Base-by-base conservation (phyloP, 768 basidiomycete genomes). In the Lactarius akahatsu region DNA sequence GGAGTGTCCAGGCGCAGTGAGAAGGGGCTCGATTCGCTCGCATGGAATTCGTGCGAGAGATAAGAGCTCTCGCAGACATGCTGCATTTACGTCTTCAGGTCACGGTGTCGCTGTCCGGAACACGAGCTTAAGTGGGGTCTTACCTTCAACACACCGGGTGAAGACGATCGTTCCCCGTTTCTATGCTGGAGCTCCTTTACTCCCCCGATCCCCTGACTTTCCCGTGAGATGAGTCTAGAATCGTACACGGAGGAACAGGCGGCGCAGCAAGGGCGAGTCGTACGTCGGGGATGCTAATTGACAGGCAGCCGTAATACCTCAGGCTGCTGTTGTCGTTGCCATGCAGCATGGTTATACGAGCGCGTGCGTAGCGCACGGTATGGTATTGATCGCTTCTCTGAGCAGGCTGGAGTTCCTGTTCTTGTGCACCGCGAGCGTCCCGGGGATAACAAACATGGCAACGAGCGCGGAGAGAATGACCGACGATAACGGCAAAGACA, bases 401-500 rank as follows among this genome's bases (percentile, higher is more conserved):
- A 70, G 47, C 23, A 75, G 58, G 56, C 72, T 68, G 57, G 78
- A 76, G 65, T 79, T 79, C 23, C 78, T 77, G 57, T 80, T 80
- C 62, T 81, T 80, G 57, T 89, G 83, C 55, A 89, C 57, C 15
- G 77, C 74, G 71, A 81, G 81, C 0, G 84, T 85, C 15, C 77
- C 73, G 26, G 81, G 23, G 38, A 23, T 26, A 28, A 77, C 63
- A 66, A 86, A 72, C 65, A 86, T 50, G 62, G 78, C 62, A 63
- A 86, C 72, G 62, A 88, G 79, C 1, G 71, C 82, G 36, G 81
- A 69, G 45, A 88, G 59, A 16, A 83, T 86, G 47, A 80, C 87
- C 43, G 47, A 80, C 87, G 47, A 80, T 78, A 23, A 86, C 59
- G 36, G 80, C 76, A 65, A 91, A 88, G 18, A 90, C 80, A 10